Evolutionary conservation across 1,284 basidiomycete genomes (phyloP), one percentile per base, ranked within the genome.

Genomic region (Volvariella volvacea): DNA sequence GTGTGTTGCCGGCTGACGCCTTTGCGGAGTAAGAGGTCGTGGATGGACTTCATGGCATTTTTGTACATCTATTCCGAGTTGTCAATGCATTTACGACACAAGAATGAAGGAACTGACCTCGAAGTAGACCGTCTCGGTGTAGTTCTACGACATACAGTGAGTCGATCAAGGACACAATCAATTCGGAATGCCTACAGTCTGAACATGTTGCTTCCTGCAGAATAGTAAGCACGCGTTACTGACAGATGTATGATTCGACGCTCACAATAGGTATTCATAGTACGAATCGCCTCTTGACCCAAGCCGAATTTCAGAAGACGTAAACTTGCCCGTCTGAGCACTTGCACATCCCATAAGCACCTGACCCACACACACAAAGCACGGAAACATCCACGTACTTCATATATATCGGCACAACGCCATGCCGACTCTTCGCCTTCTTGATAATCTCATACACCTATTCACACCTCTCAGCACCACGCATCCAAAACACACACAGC

Each of bases 251-350:
- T n/a, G 43, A 41, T 16, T 28, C 20, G 15, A 15, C 0, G 64
- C 78, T 61, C 52, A 85, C 76, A 91, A 60, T 15, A 93, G 69
- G 59, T 92, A 92, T 62, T 93, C 91, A 60, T 93, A 95, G 65
- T 86, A 95, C 3, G 88, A 91, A 63, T 95, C 91, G 10, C 86
- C 90, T 15, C 91, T 73, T 2, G 88, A 92, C 0, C 92, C 92
- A 2, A 95, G 70, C 0, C 91, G 80, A 50, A 95, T 87, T 39
- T 88, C 83, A 6, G 83, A 84, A 3, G 78, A 63, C 44, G 80
- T 72, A 55, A 91, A 92, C 37, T 73, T 68, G 0, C 89, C 89
- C 22, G 70, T 78, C 19, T 77, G 58, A 0, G 80, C 70, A 32
- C 84, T 88, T 28, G 15, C 38, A 19, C 44, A 45, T 22, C 39